These are phyloP conservation scores for Discostella stelligeroides DNA, from an alignment of 108 stramenopile species.

Conservation along the genomic window DNA sequence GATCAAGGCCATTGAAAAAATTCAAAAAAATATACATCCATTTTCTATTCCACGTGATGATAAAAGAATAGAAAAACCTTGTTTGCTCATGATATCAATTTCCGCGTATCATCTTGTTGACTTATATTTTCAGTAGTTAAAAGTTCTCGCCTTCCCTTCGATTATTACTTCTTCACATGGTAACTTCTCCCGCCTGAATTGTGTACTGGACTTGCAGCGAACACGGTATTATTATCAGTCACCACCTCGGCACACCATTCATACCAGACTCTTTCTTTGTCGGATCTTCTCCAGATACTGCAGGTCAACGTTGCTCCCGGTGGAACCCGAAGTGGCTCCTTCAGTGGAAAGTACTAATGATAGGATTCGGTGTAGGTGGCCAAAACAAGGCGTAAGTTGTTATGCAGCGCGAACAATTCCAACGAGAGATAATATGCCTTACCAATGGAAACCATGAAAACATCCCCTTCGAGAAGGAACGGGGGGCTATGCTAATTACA, in stretches of 20 bases:
- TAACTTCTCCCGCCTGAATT: conserved; percentile 91
- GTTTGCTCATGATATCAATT: too few species aligned
- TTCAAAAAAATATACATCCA: too few species aligned
- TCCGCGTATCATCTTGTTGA: too few species aligned
- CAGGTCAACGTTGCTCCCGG: conserved; percentile 68
- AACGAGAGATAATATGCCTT: conserved; percentile 2
- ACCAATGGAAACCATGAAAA: conserved; percentile 96
- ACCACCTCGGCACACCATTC: conserved; percentile 92
- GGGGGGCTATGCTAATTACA: conserved; percentile 89
- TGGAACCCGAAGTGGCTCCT: conserved; percentile 76
- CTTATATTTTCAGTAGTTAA: too few species aligned
- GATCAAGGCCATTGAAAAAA: too few species aligned
- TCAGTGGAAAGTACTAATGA: conserved; percentile 85
- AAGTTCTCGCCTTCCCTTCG: not conserved
- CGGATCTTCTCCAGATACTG: conserved; percentile 84
- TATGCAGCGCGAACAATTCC: not conserved
- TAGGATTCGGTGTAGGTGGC: too few species aligned
- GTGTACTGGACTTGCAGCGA: conserved; percentile 65
- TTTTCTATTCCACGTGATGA: too few species aligned
- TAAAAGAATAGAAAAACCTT: too few species aligned
- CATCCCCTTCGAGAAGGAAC: conserved; percentile 91
- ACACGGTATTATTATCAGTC: conserved; percentile 10
- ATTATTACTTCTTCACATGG: conserved; percentile 47
- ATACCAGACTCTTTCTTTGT: conserved; percentile 90
- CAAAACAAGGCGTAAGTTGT: not conserved